phyloP scores from a whole-genome alignment of 2,329 filamentous ascomycete genomes.

The Cladosporium velox region DNA sequence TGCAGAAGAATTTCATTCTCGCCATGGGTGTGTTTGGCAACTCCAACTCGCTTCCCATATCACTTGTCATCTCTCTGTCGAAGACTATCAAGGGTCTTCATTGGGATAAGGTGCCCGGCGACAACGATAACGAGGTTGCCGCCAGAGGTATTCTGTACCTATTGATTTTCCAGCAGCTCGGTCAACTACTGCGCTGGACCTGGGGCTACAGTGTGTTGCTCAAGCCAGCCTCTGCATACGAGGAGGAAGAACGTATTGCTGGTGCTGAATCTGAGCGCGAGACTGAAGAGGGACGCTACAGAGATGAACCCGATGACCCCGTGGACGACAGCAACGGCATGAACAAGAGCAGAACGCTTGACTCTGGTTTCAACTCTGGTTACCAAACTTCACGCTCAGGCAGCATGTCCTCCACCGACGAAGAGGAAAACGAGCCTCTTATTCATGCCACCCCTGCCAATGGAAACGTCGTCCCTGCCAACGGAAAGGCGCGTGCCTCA shows the following conservation, averaged over 20 bases:
- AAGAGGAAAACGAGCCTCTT: slow-evolving; percentile 32
- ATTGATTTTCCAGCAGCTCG: slow-evolving; percentile 95
- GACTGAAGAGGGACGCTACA: slow-evolving; percentile 57
- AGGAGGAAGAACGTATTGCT: slow-evolving; percentile 66
- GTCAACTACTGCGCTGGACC: slow-evolving; percentile 92
- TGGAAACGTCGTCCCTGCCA: slow-evolving; percentile 48
- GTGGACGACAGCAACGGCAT: slow-evolving; percentile 44
- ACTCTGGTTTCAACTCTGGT: slow-evolving; percentile 52
- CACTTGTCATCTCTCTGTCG: slow-evolving; percentile 88
- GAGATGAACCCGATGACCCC: slow-evolving; percentile 48
- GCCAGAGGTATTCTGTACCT: slow-evolving; percentile 93
- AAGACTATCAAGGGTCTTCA: slow-evolving; percentile 90
- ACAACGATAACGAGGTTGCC: slow-evolving; percentile 93
- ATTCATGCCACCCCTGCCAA: slow-evolving; percentile 49
- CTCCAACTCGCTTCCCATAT: slow-evolving; percentile 96
- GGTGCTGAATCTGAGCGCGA: slow-evolving; percentile 44
- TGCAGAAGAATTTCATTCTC: slow-evolving; percentile 89
- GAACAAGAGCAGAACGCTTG: slow-evolving; percentile 26
- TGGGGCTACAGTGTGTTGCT: slow-evolving; percentile 96
- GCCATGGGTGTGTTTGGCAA: slow-evolving; percentile 99
- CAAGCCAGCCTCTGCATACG: slow-evolving; percentile 76
- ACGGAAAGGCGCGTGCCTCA: slow-evolving; percentile 26
- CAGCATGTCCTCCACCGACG: slow-evolving; percentile 32
- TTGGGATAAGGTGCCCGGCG: slow-evolving; percentile 86
- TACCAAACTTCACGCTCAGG: slow-evolving; percentile 44